These are phyloP conservation scores for Apophysomyces trapeziformis DNA, from an alignment of 371 early-diverging fungal genomes.

Conservation along the genomic window DNA sequence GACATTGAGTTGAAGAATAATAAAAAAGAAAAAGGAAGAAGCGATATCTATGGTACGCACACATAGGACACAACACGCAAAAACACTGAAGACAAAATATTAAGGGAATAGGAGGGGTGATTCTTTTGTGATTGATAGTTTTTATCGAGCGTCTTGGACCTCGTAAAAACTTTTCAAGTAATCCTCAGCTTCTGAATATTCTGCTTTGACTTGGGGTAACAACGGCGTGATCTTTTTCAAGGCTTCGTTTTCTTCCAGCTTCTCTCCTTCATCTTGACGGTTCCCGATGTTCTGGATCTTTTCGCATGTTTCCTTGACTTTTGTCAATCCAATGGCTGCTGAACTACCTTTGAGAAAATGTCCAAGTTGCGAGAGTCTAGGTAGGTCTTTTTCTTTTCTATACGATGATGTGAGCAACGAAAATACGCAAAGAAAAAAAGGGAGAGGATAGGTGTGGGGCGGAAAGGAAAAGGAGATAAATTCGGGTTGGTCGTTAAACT, in stretches of 20 bases:
- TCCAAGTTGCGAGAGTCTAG: slow-evolving; percentile 76
- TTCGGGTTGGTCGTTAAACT: slow-evolving; percentile 28
- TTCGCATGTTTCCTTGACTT: slow-evolving; percentile 84
- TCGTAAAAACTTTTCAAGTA: slow-evolving; percentile 79
- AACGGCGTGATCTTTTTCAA: slow-evolving; percentile 62
- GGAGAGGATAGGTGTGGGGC: background rate
- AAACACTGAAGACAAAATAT: background rate
- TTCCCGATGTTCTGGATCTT: slow-evolving; percentile 87
- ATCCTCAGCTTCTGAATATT: slow-evolving; percentile 77
- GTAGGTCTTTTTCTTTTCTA: slow-evolving; percentile 71
- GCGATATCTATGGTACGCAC: background rate
- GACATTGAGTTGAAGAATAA: background rate
- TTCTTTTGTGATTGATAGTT: slow-evolving; percentile 6
- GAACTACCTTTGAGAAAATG: slow-evolving; percentile 94
- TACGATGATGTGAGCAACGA: slow-evolving; percentile 17
- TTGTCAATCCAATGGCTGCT: slow-evolving; percentile 84
- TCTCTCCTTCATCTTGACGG: slow-evolving; percentile 65
- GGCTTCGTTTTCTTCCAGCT: slow-evolving; percentile 65
- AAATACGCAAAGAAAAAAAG: background rate
- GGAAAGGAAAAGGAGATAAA: background rate
- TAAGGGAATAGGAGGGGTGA: background rate
- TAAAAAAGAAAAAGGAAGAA: background rate
- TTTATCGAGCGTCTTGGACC: slow-evolving; percentile 48
- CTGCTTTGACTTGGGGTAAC: slow-evolving; percentile 65
- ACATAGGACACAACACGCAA: slow-evolving; percentile 1